Evolutionary conservation across 768 basidiomycete genomes (phyloP).

Genomic region (Boletus insuetus): DNA sequence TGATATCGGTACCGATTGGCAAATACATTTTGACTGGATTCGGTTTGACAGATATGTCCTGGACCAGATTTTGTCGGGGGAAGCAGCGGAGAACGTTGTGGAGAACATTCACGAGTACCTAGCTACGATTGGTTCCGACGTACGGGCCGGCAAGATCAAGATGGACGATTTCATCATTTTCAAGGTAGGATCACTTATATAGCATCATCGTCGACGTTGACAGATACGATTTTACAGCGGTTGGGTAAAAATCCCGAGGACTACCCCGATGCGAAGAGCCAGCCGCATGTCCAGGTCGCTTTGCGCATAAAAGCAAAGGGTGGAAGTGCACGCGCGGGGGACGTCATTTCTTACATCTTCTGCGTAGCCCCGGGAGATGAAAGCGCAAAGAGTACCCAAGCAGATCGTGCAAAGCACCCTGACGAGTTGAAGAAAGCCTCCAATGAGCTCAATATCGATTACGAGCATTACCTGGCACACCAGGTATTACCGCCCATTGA

Average conservation of each 20-base stretch:
- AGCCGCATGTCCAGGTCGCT: slow-evolving; percentile 97
- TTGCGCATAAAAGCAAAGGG: slow-evolving; percentile 85
- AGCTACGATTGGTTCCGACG: slow-evolving; percentile 66
- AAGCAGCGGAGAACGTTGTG: slow-evolving; percentile 84
- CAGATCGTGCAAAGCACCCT: slow-evolving; percentile 89
- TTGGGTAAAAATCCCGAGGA: slow-evolving; percentile 96
- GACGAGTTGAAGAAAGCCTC: slow-evolving; percentile 79
- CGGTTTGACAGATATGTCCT: slow-evolving; percentile 69
- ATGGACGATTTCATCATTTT: slow-evolving; percentile 94
- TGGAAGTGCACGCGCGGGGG: slow-evolving; percentile 75
- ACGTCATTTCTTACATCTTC: slow-evolving; percentile 96
- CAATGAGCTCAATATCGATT: slow-evolving; percentile 72
- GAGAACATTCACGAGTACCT: slow-evolving; percentile 93
- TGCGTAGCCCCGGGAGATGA: slow-evolving; percentile 77
- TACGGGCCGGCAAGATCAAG: slow-evolving; percentile 73
- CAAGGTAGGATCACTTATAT: slow-evolving; percentile 58
- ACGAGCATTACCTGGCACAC: slow-evolving; percentile 85
- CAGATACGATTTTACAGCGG: slow-evolving; percentile 48
- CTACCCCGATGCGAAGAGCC: slow-evolving; percentile 92
- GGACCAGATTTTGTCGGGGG: slow-evolving; percentile 87
- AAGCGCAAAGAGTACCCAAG: slow-evolving; percentile 69
- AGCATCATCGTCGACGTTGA: neutral
- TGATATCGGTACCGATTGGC: slow-evolving; percentile 4
- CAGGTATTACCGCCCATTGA: slow-evolving; percentile 95
- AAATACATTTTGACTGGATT: slow-evolving; percentile 1